Conservation (phyloP, 495 filamentous ascomycete genomes). For the Penicillium diatomitis region DNA sequence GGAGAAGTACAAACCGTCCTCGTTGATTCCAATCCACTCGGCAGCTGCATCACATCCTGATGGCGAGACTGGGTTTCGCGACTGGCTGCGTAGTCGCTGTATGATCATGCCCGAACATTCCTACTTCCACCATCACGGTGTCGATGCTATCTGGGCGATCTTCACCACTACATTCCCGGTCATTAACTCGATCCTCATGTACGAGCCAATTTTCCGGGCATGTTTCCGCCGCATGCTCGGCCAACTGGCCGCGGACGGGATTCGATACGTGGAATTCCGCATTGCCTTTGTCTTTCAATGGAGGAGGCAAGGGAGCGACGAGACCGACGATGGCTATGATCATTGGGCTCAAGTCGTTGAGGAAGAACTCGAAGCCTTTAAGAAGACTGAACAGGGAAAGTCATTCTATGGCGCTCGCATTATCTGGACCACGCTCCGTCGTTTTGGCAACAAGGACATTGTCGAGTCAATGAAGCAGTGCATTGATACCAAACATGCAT, state of each 20-base stretch:
- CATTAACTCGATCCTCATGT: conserved; percentile 64
- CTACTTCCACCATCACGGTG: conserved; percentile 70
- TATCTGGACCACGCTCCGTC: conserved; percentile 75
- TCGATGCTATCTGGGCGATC: conserved; percentile 70
- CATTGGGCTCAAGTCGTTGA: conserved; percentile 61
- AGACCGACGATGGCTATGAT: conserved; percentile 49
- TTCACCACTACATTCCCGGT: conserved; percentile 63
- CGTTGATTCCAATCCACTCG: conserved; percentile 47
- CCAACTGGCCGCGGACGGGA: conserved; percentile 63
- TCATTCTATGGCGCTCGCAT: conserved; percentile 77
- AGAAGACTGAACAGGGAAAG: conserved; percentile 56
- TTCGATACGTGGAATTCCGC: conserved; percentile 69
- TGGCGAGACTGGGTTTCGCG: conserved; percentile 58
- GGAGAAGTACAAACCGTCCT: conserved; percentile 44
- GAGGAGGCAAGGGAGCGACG: conserved; percentile 47
- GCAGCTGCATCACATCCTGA: conserved; percentile 68
- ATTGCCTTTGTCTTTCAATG: conserved; percentile 54
- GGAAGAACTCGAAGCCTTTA: conserved; percentile 74
- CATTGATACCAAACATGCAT: conserved; percentile 67
- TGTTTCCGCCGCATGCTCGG: conserved; percentile 61
- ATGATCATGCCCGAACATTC: conserved; percentile 62
- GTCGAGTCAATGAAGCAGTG: conserved; percentile 77
- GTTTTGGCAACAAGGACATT: conserved; percentile 52
- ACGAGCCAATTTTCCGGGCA: conserved; percentile 82
- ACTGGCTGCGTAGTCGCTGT: conserved; percentile 69